phyloP scores from a whole-genome alignment of 352 stramenopile species.

The Thalassiosira mediterranea region DNA sequence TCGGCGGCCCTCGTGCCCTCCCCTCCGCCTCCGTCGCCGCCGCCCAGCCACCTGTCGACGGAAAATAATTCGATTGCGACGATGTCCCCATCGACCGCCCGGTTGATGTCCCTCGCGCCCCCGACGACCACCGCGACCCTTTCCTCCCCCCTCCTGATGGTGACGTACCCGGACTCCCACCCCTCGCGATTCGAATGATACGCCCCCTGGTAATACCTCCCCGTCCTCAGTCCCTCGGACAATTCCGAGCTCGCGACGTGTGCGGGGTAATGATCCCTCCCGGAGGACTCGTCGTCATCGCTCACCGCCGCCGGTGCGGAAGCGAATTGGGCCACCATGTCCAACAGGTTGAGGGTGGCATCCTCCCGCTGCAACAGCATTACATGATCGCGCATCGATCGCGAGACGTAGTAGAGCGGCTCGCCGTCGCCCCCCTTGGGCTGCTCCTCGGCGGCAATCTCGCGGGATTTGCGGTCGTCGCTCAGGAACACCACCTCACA shows the following conservation, averaged over 20 bases:
- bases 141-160: conserved; percentile 70
- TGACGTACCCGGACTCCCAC: conserved; percentile 54
- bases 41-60: conserved; percentile 86
- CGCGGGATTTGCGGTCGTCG: conserved; percentile 67
- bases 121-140: conserved; percentile 68
- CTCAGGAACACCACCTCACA: conserved; percentile 77
- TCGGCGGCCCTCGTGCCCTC: conserved; percentile 47
- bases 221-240: conserved; percentile 63
- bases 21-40: conserved; percentile 68
- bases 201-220: conserved; percentile 70
- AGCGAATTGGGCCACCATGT: conserved; percentile 70
- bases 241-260: conserved; percentile 60
- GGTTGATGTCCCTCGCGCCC: conserved; percentile 89
- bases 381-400: conserved; percentile 65
- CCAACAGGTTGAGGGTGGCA: conserved; percentile 61
- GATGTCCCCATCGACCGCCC: conserved; percentile 97
- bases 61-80: conserved; percentile 94
- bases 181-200: conserved; percentile 53
- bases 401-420: conserved; percentile 41
- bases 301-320: not conserved
- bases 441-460: conserved; percentile 43
- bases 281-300: conserved; percentile 1
- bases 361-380: conserved; percentile 67
- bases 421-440: conserved; percentile 39
- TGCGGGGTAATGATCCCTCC: conserved; percentile 41